Evolutionary conservation across 306 rosid genomes (phyloP).

Genomic region (Cucurbita ficifolia): DNA sequence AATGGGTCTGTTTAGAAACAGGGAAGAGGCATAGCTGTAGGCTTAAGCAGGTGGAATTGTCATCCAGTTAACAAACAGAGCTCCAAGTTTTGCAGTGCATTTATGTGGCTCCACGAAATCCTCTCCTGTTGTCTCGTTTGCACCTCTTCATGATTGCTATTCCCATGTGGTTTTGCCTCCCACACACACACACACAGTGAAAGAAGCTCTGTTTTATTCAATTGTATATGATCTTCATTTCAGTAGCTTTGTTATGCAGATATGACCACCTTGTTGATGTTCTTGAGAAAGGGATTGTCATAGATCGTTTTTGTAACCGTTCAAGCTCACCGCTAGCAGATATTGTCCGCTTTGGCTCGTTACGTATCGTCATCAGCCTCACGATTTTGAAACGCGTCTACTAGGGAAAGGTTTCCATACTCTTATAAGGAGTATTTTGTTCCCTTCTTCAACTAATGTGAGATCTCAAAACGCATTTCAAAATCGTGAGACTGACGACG

Average conservation of each 20-base stretch:
- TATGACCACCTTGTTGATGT: background rate
- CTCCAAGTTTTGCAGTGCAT: conserved; percentile 46
- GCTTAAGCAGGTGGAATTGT: conserved; percentile 3
- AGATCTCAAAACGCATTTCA: too few species aligned
- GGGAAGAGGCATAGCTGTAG: conserved; percentile 5
- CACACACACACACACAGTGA: background rate
- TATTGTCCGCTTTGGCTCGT: too few species aligned
- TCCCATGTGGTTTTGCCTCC: conserved; percentile 98
- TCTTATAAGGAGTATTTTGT: too few species aligned
- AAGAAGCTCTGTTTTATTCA: background rate
- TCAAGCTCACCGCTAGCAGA: too few species aligned
- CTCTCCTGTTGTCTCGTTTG: conserved; percentile 78
- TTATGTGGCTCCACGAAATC: conserved; percentile 78
- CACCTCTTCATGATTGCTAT: conserved; percentile 59
- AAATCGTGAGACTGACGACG: too few species aligned
- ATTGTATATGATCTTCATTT: background rate
- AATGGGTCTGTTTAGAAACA: conserved; percentile 2
- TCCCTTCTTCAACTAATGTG: too few species aligned
- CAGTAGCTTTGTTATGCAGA: background rate
- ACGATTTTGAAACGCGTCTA: too few species aligned
- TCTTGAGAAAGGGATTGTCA: background rate
- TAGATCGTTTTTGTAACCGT: too few species aligned
- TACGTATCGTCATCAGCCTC: too few species aligned
- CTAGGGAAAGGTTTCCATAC: too few species aligned
- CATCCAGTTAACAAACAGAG: conserved; percentile 11